Conservation (phyloP, 1,284 basidiomycete genomes). For the Veloporphyrellus conicus region DNA sequence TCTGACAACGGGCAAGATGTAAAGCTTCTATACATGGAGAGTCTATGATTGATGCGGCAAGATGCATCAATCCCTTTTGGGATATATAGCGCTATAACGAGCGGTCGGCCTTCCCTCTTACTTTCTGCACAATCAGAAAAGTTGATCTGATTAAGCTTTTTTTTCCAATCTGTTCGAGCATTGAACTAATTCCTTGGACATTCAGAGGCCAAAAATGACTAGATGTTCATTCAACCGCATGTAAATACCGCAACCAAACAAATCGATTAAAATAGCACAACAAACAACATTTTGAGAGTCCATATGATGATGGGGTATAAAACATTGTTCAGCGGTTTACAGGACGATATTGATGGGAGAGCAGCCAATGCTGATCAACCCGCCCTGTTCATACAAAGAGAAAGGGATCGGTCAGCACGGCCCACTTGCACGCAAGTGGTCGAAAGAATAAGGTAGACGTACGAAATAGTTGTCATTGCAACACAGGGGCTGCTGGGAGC, state of each 20-base stretch:
- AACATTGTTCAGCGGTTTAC: not conserved
- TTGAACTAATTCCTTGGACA: too few relatives aligned
- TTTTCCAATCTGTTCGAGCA: too few relatives aligned
- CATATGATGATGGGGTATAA: not conserved
- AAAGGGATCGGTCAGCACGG: not conserved
- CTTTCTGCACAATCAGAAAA: too few relatives aligned
- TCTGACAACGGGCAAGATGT: not conserved
- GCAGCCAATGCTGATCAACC: constrained; percentile 17
- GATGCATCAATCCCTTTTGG: not conserved
- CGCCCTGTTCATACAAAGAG: constrained; percentile 1
- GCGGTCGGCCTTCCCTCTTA: not conserved
- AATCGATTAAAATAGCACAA: not conserved
- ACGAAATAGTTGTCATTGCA: not conserved
- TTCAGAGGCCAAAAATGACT: too few relatives aligned
- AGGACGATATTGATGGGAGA: constrained; percentile 3
- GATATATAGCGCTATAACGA: not conserved
- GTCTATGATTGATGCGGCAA: not conserved
- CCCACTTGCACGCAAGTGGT: not conserved
- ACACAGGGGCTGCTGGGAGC: not conserved
- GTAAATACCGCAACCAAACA: not conserved
- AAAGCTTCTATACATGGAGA: too few relatives aligned
- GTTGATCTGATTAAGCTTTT: too few relatives aligned
- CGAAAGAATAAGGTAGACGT: not conserved
- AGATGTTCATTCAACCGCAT: not conserved
- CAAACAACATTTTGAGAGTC: not conserved